Evolutionary conservation across 352 stramenopile genomes (phyloP), one percentile per base, ranked within the genome.

Genomic region (Phytophthora rubi): DNA sequence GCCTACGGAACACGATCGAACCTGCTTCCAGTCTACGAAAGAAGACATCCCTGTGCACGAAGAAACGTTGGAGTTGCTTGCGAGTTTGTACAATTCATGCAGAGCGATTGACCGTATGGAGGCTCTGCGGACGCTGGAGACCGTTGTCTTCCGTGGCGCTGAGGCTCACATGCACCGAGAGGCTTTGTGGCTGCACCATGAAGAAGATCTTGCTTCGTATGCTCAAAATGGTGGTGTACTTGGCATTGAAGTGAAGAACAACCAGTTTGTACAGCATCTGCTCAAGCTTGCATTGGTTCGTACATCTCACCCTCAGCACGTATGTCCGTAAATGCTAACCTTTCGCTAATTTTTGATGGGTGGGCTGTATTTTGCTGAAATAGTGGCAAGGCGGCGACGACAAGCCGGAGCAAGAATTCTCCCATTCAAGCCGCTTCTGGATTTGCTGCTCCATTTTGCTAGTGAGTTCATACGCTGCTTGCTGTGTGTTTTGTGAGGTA

Each of bases 391-490:
- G 66, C 15, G 67, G 45, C 26, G 81, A 85, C 6, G 70, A 87
- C 45, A 89, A 91, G 39, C 58, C 82, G 28, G 87, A 94, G 26
- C 83, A 93, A 59, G 76, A 92, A 18, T 92, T 95, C 51, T 93
- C 83, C 53, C 81, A 93, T 64, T 83, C 84, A 2, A 93, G 81
- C 49, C 86, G 86, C 23, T 96, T 90, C 53, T 96, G 89, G 89
- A 92, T 94, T 53, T 89, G 76, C 18, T 93, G 86, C 68, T 88
- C 84, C 5, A 93, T 96, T 72, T 67, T 96, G n/a, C 61, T 96
- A 79, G 87, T 96, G 75, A 73, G 33, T 10, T 13, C 21, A 16
- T 18, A 39, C 10, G 21, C 6, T n/a, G 44, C 12, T 53, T 49
- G 59, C 33, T 63, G 18, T 54, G 18, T 10, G 26, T 62, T 26